Conservation (phyloP, 257 asterid genomes). For the Lantana camara region DNA sequence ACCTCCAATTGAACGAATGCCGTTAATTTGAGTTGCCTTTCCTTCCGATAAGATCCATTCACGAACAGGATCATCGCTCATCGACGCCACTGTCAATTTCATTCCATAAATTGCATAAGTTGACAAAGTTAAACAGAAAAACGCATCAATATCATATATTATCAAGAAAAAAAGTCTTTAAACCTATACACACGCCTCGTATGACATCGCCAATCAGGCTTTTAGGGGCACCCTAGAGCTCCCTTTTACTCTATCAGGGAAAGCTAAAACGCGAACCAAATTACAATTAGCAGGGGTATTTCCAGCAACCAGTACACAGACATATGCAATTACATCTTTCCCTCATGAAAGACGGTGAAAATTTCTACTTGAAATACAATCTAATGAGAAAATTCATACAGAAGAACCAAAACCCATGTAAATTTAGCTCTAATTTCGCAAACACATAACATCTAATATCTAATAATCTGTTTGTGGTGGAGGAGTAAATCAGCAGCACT, state of each 20-base stretch:
- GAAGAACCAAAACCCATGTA: background rate
- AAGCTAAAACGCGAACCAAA: background rate
- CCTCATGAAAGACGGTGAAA: background rate
- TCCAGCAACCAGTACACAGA: background rate
- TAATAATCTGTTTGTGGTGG: background rate
- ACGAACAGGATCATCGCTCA: constrained; percentile 78
- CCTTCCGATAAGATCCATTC: constrained; percentile 95
- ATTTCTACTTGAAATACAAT: background rate
- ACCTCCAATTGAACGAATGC: constrained; percentile 84
- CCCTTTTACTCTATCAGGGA: background rate
- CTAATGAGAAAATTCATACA: background rate
- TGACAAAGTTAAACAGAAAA: constrained; percentile 5
- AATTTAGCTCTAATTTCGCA: background rate
- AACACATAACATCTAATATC: no score
- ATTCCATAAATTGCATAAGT: constrained; percentile 1
- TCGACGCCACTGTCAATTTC: constrained; percentile 60
- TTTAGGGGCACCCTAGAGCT: no score
- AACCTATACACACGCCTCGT: background rate
- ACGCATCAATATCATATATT: background rate
- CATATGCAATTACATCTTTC: background rate
- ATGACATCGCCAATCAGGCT: no score
- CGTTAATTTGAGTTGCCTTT: constrained; percentile 74
- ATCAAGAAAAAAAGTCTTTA: constrained; percentile 16
- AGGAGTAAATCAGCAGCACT: constrained; percentile 12
- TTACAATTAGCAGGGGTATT: no score